Evolutionary conservation across 1,139 yeast species (phyloP).

Genomic region (Candida labiduridarum): DNA sequence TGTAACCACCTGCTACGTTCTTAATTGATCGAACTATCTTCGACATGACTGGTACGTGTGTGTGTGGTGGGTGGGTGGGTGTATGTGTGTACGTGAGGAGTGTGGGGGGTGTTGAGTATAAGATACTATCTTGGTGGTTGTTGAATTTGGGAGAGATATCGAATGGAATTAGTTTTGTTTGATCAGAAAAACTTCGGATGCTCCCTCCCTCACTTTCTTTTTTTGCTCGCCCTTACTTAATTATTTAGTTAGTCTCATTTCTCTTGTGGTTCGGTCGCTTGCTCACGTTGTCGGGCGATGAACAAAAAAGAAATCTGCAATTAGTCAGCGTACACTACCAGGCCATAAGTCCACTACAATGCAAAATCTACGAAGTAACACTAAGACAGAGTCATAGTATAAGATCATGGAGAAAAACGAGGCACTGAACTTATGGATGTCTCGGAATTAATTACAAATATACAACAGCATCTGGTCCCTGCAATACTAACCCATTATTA

Average conservation of each 20-base stretch:
- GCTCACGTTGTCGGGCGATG: neutral
- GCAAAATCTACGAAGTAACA: too few relatives aligned
- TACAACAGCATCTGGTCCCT: too few relatives aligned
- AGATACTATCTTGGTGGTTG: neutral
- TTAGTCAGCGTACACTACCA: neutral
- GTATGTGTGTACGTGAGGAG: neutral
- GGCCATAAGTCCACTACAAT: too few relatives aligned
- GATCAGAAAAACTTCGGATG: neutral
- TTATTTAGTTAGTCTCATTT: neutral
- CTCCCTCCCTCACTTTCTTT: neutral
- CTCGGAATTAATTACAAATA: too few relatives aligned
- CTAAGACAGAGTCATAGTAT: too few relatives aligned
- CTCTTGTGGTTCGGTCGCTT: too few relatives aligned
- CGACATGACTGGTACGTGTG: conserved; percentile 47
- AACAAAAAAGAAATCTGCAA: neutral
- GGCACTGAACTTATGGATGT: too few relatives aligned
- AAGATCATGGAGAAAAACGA: too few relatives aligned
- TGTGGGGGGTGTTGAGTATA: neutral
- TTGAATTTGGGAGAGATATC: neutral
- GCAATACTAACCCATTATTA: too few relatives aligned
- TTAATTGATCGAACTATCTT: conserved; percentile 85
- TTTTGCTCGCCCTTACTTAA: neutral
- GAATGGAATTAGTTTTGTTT: neutral
- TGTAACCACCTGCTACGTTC: conserved; percentile 92
- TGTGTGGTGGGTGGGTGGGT: neutral